Conservation (phyloP, 2,329 filamentous ascomycete genomes). For the Phaeoacremonium minimum region DNA sequence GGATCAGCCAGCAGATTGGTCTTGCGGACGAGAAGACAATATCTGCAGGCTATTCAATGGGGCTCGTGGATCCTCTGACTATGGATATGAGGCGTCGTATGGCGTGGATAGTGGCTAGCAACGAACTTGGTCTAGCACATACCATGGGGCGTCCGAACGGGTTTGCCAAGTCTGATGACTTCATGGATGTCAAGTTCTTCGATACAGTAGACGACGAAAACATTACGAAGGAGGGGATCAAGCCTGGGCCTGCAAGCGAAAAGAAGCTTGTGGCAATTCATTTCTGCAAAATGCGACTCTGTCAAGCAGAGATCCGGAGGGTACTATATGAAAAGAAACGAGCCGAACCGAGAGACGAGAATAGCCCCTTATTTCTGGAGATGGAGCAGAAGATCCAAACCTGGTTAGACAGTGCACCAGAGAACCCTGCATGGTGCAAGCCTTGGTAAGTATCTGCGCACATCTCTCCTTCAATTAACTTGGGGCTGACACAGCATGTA, state of each 20-base stretch:
- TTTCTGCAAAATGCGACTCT: conserved; percentile 84
- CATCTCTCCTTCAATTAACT: conserved; percentile 6
- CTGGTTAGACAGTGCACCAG: conserved; percentile 76
- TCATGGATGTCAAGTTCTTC: conserved; percentile 84
- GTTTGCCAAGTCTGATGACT: conserved; percentile 76
- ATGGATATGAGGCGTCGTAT: conserved; percentile 86
- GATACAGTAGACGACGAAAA: conserved; percentile 75
- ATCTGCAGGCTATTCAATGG: conserved; percentile 53
- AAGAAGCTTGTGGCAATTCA: conserved; percentile 90
- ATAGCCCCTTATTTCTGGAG: conserved; percentile 79
- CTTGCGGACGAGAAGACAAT: conserved; percentile 88
- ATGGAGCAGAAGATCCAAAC: conserved; percentile 75
- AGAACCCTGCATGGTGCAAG: conserved; percentile 67
- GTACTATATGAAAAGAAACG: conserved; percentile 83
- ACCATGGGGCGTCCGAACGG: conserved; percentile 83
- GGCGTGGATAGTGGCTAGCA: conserved; percentile 81
- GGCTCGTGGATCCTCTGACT: conserved; percentile 64
- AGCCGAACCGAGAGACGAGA: conserved; percentile 69
- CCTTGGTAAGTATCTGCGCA: conserved; percentile 62
- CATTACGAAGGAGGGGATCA: conserved; percentile 74
- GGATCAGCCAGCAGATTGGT: conserved; percentile 84
- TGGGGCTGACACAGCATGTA: conserved; percentile 19
- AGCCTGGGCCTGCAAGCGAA: conserved; percentile 66
- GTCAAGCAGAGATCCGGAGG: conserved; percentile 84
- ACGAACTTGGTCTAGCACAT: conserved; percentile 86